Evolutionary conservation across 1,139 yeast species (phyloP).

Genomic region (Pichiaceae sp.): DNA sequence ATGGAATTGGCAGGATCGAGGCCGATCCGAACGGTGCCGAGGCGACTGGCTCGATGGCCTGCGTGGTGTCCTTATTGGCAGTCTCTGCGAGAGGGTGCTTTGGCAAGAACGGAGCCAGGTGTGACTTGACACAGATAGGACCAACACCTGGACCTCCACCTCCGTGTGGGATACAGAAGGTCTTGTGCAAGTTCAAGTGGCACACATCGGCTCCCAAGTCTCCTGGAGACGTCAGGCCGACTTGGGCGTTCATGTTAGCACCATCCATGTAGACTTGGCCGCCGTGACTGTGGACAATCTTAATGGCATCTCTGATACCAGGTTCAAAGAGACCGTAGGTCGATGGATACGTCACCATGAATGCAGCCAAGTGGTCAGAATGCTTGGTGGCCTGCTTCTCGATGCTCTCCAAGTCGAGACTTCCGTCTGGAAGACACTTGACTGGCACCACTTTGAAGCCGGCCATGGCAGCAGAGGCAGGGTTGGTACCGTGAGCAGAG

Average conservation of each 20-base stretch:
- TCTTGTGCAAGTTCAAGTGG: slow-evolving; percentile 91
- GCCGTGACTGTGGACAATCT: slow-evolving; percentile 73
- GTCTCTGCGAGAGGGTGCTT: slow-evolving; percentile 58
- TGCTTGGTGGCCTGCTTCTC: slow-evolving; percentile 65
- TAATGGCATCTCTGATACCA: slow-evolving; percentile 76
- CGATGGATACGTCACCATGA: slow-evolving; percentile 96
- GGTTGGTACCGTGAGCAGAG: slow-evolving; percentile 97
- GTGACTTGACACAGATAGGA: slow-evolving; percentile 88
- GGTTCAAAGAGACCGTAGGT: slow-evolving; percentile 96
- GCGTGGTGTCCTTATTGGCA: slow-evolving; percentile 32
- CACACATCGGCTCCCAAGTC: slow-evolving; percentile 99
- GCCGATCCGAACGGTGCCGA: slow-evolving; percentile 98
- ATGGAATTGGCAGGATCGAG: slow-evolving; percentile 83
- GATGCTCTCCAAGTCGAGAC: slow-evolving; percentile 73
- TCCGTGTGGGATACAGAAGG: slow-evolving; percentile 97
- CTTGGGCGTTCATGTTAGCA: slow-evolving; percentile 99
- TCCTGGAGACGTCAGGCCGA: slow-evolving; percentile 95
- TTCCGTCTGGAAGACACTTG: slow-evolving; percentile 78
- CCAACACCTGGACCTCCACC: slow-evolving; percentile 99
- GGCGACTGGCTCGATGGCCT: slow-evolving; percentile 68
- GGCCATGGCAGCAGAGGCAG: slow-evolving; percentile 97
- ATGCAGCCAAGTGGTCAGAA: slow-evolving; percentile 67
- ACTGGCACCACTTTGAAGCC: slow-evolving; percentile 91
- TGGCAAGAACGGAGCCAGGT: slow-evolving; percentile 78
- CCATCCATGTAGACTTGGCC: slow-evolving; percentile 98